Evolutionary conservation across 164 flowering plant species (phyloP), one percentile per base, ranked within the genome.

Genomic region (Platanus orientalis): DNA sequence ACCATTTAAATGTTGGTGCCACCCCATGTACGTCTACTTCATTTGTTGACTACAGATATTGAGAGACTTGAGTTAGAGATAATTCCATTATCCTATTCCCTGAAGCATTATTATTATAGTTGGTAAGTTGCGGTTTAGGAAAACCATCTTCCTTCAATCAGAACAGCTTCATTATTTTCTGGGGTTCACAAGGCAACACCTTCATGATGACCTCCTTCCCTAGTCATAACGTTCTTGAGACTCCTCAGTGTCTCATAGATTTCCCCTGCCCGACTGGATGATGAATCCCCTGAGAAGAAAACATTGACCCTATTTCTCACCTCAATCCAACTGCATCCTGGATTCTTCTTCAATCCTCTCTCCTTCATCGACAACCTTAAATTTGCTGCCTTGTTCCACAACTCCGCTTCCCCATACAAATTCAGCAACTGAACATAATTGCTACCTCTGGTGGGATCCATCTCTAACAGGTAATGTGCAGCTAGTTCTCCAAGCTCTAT

Each of bases 321-420:
- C 69, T 85, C 90, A 59, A 85, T 78, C 87, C 90, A 83, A 74
- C 90, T 85, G 62, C 80, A 79, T 1, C 90, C 90, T 26, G 87
- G 83, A 36, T 27, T 70, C 75, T 85, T 85, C 69, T 75, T 81
- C 61, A 83, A 47, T 21, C 83, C 81, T 61, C 56, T 78, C 57
- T 78, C 79, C 52, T 72, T 85, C 83, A 83, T 79, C 44, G 58
- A 40, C n/a, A 58, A 54, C 65, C 83, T 66, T 28, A 81, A 44
- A 17, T 69, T 67, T 20, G 80, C 83, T 19, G 74, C 78, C 61
- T 72, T 73, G 21, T 75, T 81, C 81, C 83, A 71, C 58, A 74
- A 57, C 51, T 71, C 83, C n/a, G 77, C 79, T 57, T 82, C 83
- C 58, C 77, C 80, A 60, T 78, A 81, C 39, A 85, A 61, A 66